A percentile compares a stretch with the other conserved stretches of the same genome.
Conservation (phyloP, 2,329 filamentous ascomycete species). For the Pseudogymnoascus destructans region DNA sequence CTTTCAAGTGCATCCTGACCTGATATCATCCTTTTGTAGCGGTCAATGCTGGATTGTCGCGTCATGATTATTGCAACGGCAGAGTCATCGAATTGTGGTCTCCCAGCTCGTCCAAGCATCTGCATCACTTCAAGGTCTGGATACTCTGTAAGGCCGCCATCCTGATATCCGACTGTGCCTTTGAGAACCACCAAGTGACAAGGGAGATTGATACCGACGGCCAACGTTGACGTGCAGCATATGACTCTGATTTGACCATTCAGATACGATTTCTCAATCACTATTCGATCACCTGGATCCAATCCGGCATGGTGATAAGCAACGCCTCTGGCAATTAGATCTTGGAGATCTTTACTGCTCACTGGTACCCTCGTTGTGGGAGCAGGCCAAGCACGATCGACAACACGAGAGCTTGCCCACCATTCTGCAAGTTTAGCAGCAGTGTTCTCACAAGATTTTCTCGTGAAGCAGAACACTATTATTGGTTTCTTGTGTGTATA, state of each 20-base stretch:
- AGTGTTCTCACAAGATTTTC: conserved; percentile 55
- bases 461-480: conserved; percentile 72
- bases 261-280: conserved; percentile 56
- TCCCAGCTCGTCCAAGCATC: conserved; percentile 74
- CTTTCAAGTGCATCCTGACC: conserved; percentile 66
- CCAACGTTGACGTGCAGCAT: conserved; percentile 76
- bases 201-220: conserved; percentile 72
- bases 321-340: conserved; percentile 42
- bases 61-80: conserved; percentile 74
- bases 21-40: conserved; percentile 62
- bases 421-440: conserved; percentile 53
- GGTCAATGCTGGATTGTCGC: conserved; percentile 44
- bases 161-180: conserved; percentile 56
- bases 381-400: conserved; percentile 48
- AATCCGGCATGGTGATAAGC: conserved; percentile 77
- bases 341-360: conserved; percentile 45
- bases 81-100: conserved; percentile 68
- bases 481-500: conserved; percentile 62
- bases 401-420: conserved; percentile 41
- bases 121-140: conserved; percentile 80
- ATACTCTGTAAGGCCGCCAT: conserved; percentile 52
- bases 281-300: conserved; percentile 45
- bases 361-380: conserved; percentile 40
- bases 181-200: conserved; percentile 77
- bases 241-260: conserved; percentile 64